A percentile compares a stretch with the other conserved stretches of the same genome.
These are phyloP conservation scores for Pestalotiopsis sp. DNA, from an alignment of 2,329 filamentous ascomycete genomes.

Conservation along the genomic window DNA sequence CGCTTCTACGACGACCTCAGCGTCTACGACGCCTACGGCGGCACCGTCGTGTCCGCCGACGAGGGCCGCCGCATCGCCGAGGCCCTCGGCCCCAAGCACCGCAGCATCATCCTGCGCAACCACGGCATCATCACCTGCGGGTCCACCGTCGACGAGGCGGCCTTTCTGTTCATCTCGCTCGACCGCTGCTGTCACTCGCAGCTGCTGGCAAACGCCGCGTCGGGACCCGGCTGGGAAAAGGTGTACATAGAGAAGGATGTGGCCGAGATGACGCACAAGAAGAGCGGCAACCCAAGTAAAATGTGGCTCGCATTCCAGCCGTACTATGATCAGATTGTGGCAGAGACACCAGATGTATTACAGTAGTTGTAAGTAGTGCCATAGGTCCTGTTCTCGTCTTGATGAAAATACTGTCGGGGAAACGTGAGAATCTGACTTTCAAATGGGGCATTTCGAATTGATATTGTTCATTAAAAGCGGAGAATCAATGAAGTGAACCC, in stretches of 20 bases:
- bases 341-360: background rate
- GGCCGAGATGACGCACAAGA: slow-evolving; percentile 11
- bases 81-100: slow-evolving; percentile 40
- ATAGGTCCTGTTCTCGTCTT: background rate
- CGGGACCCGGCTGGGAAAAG: slow-evolving; percentile 9
- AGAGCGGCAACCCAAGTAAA: slow-evolving; percentile 5
- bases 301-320: slow-evolving; percentile 10
- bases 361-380: background rate
- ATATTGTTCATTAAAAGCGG: no score
- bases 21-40: slow-evolving; percentile 30
- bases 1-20: slow-evolving; percentile 47
- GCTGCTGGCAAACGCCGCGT: slow-evolving; percentile 36
- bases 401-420: background rate
- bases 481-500: no score
- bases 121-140: slow-evolving; percentile 47
- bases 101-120: slow-evolving; percentile 44
- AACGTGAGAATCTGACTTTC: background rate
- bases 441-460: background rate
- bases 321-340: slow-evolving; percentile 6
- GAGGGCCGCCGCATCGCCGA: slow-evolving; percentile 43
- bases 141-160: slow-evolving; percentile 40
- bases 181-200: slow-evolving; percentile 38
- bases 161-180: slow-evolving; percentile 46
- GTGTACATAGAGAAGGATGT: slow-evolving; percentile 11
- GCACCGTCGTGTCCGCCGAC: slow-evolving; percentile 42